Evolutionary conservation across 371 early-diverging fungal genomes (phyloP).

Genomic region (Syncephalastrum monosporum): DNA sequence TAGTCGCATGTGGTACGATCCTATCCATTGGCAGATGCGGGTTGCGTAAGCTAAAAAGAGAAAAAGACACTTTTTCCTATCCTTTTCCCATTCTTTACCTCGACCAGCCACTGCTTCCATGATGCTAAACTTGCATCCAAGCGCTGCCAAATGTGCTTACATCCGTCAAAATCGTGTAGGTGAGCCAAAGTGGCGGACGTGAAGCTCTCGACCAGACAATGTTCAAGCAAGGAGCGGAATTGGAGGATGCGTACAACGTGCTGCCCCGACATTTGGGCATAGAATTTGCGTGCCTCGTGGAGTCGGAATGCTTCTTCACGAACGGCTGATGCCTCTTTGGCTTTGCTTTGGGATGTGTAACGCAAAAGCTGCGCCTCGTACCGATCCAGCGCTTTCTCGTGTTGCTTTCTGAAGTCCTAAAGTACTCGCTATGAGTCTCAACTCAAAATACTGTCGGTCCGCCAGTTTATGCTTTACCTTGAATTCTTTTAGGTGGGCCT

Average conservation of each 20-base stretch:
- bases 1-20: conserved; percentile 42
- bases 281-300: conserved; percentile 65
- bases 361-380: conserved; percentile 65
- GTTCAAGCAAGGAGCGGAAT: conserved; percentile 42
- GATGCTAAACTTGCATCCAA: conserved; percentile 28
- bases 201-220: conserved; percentile 39
- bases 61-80: background rate
- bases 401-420: conserved; percentile 54
- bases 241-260: conserved; percentile 45
- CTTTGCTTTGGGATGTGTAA: conserved; percentile 57
- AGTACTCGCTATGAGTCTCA: background rate
- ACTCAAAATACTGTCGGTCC: background rate
- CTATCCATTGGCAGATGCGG: conserved; percentile 14
- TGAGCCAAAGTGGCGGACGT: conserved; percentile 37
- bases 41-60: background rate
- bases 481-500: conserved; percentile 50
- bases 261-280: conserved; percentile 53
- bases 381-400: conserved; percentile 58
- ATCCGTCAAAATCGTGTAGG: conserved; percentile 37
- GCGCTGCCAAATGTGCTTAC: conserved; percentile 34
- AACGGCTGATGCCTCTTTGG: conserved; percentile 66
- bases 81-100: conserved; percentile 17
- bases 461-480: conserved; percentile 8
- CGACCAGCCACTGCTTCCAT: conserved; percentile 46
- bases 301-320: conserved; percentile 71